Evolutionary conservation across 805 yeast species (phyloP).

Genomic region (Candida chauliodis): DNA sequence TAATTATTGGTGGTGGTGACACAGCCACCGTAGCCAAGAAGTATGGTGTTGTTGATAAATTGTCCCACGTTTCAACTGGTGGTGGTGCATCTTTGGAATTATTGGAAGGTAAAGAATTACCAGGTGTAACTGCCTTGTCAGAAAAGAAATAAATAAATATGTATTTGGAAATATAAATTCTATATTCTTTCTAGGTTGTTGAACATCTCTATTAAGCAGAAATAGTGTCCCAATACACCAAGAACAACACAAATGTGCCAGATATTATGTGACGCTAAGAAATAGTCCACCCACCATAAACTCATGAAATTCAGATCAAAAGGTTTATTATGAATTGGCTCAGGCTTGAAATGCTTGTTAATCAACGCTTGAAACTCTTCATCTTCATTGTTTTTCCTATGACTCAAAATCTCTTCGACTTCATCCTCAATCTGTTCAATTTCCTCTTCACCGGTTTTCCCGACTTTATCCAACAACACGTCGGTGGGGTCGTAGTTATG

Average conservation of each 20-base stretch:
- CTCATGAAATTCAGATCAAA: conserved; percentile 43
- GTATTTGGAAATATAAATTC: neutral
- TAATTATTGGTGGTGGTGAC: conserved; percentile 99
- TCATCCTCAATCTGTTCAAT: conserved; percentile 28
- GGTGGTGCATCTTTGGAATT: conserved; percentile 99
- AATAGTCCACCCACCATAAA: conserved; percentile 82
- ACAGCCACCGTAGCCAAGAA: conserved; percentile 99
- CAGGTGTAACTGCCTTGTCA: conserved; percentile 94
- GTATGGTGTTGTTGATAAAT: conserved; percentile 92
- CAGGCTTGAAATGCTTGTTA: conserved; percentile 33
- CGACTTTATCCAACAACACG: conserved; percentile 30
- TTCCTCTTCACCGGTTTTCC: conserved; percentile 38
- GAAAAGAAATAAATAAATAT: conserved; percentile 44
- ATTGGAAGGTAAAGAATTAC: conserved; percentile 97
- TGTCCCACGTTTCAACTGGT: conserved; percentile 98
- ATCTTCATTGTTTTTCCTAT: conserved; percentile 12
- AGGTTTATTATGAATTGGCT: conserved; percentile 28
- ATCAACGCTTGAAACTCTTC: conserved; percentile 25
- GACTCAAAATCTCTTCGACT: conserved; percentile 17
- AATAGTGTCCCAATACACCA: conserved; percentile 88
- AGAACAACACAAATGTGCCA: conserved; percentile 92
- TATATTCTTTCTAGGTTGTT: conserved; percentile 23
- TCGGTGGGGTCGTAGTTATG: conserved; percentile 26
- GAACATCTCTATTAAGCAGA: conserved; percentile 72
- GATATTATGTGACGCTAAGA: conserved; percentile 75